Evolutionary conservation across 202 grass and related monocot genomes (phyloP), one percentile per base, ranked within the genome.

Genomic region (Eragrostis tef): DNA sequence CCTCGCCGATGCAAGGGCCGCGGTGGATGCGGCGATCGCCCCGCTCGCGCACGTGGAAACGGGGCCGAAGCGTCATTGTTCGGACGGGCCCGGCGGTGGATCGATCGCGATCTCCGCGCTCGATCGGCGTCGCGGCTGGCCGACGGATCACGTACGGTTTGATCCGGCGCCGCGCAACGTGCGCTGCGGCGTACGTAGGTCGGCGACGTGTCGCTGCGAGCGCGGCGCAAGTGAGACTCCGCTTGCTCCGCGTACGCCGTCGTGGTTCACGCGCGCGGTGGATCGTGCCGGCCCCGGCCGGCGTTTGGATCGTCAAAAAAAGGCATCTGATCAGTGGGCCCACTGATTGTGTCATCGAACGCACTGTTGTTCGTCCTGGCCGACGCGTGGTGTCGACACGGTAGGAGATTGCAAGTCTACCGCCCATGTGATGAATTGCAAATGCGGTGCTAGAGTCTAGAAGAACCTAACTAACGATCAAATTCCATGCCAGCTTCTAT

Each of bases 351-450:
- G 29, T 3, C 12, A 16, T 13, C 72, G 2, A 17, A 0, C 41
- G 11, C 9, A 9, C 60, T 41, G 63, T 19, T 25, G 74, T 34
- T 71, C 22, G 7, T 20, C 65, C 26, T 51, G 9, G 27, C 54
- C 41, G 31, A 42, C 49, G 11, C 44, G 29, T n/a, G 45, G n/a
- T n/a, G n/a, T 52, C 25, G 70, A 34, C 19, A 7, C 3, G 9
- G 21, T 56, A 3, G 44, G 77, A 11, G 43, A 45, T 49, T 41
- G n/a, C 26, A 24, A 17, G 83, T 21, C 65, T 51, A 71, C 73
- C 56, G 66, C 31, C 15, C 83, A 79, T 44, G 46, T 64, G 83
- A 79, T 12, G 67, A 17, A 79, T 78, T 13, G 58, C 58, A 14
- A 27, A 24, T 36, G 27, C 42, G 22, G 11, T 10, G 51, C 34